phyloP scores from a whole-genome alignment of 345 rosid genomes.

The Lumnitzera littorea region DNA sequence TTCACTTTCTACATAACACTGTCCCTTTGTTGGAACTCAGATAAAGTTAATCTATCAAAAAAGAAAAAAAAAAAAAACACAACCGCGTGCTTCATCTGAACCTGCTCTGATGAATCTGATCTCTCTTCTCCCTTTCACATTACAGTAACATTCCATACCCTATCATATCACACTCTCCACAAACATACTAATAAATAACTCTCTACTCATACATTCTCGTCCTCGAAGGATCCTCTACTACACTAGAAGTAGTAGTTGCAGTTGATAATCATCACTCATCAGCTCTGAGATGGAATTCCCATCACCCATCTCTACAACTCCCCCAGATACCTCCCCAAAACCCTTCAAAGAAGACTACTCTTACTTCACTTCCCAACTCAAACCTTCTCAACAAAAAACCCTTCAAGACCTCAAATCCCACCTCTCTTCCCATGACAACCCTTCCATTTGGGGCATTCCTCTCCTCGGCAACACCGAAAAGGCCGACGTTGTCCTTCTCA shows the following conservation, averaged over 20 bases:
- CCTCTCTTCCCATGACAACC: conserved; percentile 28
- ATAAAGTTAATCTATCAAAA: no score
- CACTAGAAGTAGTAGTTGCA: no score
- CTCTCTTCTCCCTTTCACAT: no score
- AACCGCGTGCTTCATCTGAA: no score
- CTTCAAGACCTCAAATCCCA: conserved; percentile 63
- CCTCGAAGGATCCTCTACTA: background rate
- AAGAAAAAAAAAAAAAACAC: no score
- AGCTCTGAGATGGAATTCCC: conserved; percentile 13
- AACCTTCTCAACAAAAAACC: conserved; percentile 65
- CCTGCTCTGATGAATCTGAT: no score
- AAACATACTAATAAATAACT: no score
- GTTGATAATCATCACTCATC: no score
- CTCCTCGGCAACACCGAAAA: conserved; percentile 53
- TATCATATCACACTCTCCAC: no score
- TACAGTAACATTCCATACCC: no score
- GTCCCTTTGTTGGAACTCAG: no score
- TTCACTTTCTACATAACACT: no score
- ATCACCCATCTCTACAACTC: conserved; percentile 46
- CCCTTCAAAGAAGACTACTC: conserved; percentile 72
- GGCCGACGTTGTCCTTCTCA: conserved; percentile 76
- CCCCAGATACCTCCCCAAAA: conserved; percentile 56
- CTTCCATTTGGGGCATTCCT: conserved; percentile 76
- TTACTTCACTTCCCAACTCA: conserved; percentile 64
- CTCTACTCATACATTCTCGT: background rate